These are phyloP conservation scores for Globisporangium orthogonon DNA, from an alignment of 352 stramenopile genomes.

Conservation along the genomic window DNA sequence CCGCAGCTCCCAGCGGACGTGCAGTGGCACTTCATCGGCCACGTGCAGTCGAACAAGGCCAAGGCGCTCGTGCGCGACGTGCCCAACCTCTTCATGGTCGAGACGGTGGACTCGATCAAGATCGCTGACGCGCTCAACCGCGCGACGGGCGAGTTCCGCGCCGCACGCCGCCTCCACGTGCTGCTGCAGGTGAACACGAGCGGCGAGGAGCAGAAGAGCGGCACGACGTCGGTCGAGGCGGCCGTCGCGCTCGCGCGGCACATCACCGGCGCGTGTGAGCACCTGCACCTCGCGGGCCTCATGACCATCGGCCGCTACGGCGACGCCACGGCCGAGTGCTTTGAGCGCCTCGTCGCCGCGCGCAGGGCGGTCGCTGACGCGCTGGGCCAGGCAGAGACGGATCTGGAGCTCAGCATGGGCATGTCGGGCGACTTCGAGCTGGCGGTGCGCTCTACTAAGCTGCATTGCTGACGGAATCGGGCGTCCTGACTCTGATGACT, in stretches of 20 bases:
- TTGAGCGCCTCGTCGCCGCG: conserved; percentile 83
- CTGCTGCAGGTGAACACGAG: conserved; percentile 99
- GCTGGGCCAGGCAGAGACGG: conserved; percentile 47
- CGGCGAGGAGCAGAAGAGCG: conserved; percentile 97
- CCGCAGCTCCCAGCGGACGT: conserved; percentile 83
- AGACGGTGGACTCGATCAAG: conserved; percentile 96
- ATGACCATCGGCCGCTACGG: conserved; percentile 98
- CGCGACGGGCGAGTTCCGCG: conserved; percentile 58
- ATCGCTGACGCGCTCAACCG: conserved; percentile 95
- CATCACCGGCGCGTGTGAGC: conserved; percentile 86
- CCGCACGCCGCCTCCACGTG: conserved; percentile 79
- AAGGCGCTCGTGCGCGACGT: conserved; percentile 89
- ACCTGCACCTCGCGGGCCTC: conserved; percentile 92
- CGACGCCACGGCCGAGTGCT: conserved; percentile 89
- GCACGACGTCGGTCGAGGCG: conserved; percentile 81
- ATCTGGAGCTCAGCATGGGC: conserved; percentile 97
- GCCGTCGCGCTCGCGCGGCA: conserved; percentile 76
- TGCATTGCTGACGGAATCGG: too few species aligned
- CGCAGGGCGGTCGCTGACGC: conserved; percentile 62
- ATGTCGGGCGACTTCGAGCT: conserved; percentile 99
- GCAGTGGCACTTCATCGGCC: conserved; percentile 98
- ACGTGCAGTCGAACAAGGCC: conserved; percentile 98
- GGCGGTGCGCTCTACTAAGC: conserved; percentile 41
- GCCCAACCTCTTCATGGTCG: conserved; percentile 92
- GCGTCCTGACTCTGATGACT: background rate